Evolutionary conservation across 2,329 filamentous ascomycete species (phyloP).

Genomic region (Fonsecaea nubica): DNA sequence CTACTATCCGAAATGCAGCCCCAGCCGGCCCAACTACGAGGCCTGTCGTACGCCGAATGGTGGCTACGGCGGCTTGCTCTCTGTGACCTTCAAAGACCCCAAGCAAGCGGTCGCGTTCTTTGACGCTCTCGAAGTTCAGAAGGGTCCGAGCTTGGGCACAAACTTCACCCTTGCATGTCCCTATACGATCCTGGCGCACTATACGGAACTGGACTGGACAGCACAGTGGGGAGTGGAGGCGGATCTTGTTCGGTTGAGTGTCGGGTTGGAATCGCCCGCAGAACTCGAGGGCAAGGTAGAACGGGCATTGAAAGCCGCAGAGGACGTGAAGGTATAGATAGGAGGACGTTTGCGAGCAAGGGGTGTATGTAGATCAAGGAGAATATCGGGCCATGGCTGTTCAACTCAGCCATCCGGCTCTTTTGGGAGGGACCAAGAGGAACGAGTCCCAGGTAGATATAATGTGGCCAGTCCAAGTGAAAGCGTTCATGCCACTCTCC

Average conservation of each 20-base stretch:
- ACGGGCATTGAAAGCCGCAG: slow-evolving; percentile 68
- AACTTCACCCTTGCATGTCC: slow-evolving; percentile 94
- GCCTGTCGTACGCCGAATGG: slow-evolving; percentile 73
- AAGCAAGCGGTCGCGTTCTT: slow-evolving; percentile 80
- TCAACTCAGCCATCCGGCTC: slow-evolving; percentile 27
- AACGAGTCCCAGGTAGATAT: background rate
- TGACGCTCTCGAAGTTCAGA: slow-evolving; percentile 83
- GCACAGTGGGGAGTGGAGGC: slow-evolving; percentile 80
- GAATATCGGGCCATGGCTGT: slow-evolving; percentile 15
- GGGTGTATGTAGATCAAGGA: background rate
- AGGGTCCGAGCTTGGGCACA: slow-evolving; percentile 92
- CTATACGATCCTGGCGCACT: slow-evolving; percentile 91
- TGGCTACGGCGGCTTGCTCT: slow-evolving; percentile 89
- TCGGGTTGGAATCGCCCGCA: slow-evolving; percentile 81
- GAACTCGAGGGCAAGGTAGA: slow-evolving; percentile 70
- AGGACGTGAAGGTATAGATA: slow-evolving; percentile 19
- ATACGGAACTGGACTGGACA: slow-evolving; percentile 85
- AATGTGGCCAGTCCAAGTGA: background rate
- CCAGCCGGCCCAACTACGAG: slow-evolving; percentile 77
- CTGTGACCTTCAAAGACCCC: slow-evolving; percentile 75
- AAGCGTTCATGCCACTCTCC: background rate
- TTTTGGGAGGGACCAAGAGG: background rate
- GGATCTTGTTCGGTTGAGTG: slow-evolving; percentile 82
- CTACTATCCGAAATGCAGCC: slow-evolving; percentile 83
- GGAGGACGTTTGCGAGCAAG: background rate